Conservation (phyloP, 2,329 filamentous ascomycete genomes). For the Coccinonectria pachysandricola region DNA sequence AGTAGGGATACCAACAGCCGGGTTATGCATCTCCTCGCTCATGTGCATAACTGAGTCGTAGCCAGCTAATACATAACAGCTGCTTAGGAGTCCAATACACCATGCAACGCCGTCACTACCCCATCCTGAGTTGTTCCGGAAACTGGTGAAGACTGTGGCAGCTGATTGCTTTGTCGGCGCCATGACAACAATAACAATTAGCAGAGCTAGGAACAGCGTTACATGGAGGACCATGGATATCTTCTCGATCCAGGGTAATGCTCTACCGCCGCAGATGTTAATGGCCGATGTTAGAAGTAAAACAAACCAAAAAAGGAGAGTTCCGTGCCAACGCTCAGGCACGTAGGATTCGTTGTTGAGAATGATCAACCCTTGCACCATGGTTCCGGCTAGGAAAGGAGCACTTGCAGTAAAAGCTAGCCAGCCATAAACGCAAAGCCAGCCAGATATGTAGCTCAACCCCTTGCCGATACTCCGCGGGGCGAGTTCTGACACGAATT, state of each 20-base stretch:
- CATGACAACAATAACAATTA: conserved; percentile 5
- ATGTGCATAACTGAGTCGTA: conserved; percentile 12
- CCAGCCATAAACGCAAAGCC: conserved; percentile 3
- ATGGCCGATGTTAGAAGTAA: conserved; percentile 1
- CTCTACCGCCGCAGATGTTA: conserved; percentile 7
- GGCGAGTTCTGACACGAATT: conserved; percentile 3
- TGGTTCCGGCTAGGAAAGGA: conserved; percentile 2
- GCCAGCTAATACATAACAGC: conserved; percentile 10
- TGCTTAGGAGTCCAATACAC: conserved; percentile 11
- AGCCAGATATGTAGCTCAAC: conserved; percentile 1
- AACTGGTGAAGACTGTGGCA: conserved; percentile 6
- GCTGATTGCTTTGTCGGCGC: conserved; percentile 7
- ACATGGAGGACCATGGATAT: conserved; percentile 6
- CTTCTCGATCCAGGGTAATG: conserved; percentile 9
- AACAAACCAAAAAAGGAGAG: conserved; percentile 9
- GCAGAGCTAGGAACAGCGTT: conserved; percentile 5
- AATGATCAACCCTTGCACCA: conserved; percentile 4
- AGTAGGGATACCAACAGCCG: conserved; percentile 4
- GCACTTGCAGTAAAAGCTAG: conserved; percentile 3
- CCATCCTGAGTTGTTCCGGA: conserved; percentile 13
- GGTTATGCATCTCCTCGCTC: conserved; percentile 11
- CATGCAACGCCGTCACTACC: conserved; percentile 6
- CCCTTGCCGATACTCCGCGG: conserved; percentile 1
- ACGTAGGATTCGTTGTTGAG: conserved; percentile 3
- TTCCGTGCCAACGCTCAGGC: conserved; percentile 10